Evolutionary conservation across 352 stramenopile species (phyloP).

Genomic region (Pythium aristosporum): DNA sequence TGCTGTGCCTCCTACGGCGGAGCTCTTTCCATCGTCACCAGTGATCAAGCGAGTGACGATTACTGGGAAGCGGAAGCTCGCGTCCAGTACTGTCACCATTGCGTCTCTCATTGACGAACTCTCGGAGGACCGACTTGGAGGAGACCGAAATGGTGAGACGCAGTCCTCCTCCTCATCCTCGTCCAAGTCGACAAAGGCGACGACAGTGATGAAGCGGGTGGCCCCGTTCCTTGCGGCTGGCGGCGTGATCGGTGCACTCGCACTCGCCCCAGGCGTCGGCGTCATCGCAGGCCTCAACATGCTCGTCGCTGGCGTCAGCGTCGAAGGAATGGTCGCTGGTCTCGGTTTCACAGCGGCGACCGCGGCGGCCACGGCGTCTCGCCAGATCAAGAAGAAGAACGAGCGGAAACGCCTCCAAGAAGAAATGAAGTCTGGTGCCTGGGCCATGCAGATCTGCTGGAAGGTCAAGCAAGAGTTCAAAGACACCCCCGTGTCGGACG

Average conservation of each 20-base stretch:
- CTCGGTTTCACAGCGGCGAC: slow-evolving; percentile 60
- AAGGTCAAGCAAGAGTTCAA: slow-evolving; percentile 52
- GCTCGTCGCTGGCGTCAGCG: slow-evolving; percentile 46
- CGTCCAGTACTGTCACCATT: slow-evolving; percentile 27
- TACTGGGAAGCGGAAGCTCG: slow-evolving; percentile 11
- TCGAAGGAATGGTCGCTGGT: slow-evolving; percentile 55
- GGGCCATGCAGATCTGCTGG: slow-evolving; percentile 75
- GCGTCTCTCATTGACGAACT: slow-evolving; percentile 32
- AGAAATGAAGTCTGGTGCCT: slow-evolving; percentile 45
- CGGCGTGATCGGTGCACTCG: slow-evolving; percentile 54
- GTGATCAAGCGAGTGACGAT: slow-evolving; percentile 19
- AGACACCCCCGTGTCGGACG: slow-evolving; percentile 39
- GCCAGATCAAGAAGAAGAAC: slow-evolving; percentile 48
- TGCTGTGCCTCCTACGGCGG: slow-evolving; percentile 1
- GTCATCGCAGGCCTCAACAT: slow-evolving; percentile 63
- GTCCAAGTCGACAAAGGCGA: slow-evolving; percentile 8
- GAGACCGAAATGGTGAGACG: not conserved
- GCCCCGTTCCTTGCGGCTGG: slow-evolving; percentile 58
- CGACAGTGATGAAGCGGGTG: slow-evolving; percentile 27
- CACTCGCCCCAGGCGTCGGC: slow-evolving; percentile 43
- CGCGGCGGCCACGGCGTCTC: slow-evolving; percentile 49
- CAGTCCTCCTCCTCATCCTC: slow-evolving; percentile 7
- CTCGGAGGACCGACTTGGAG: slow-evolving; percentile 10
- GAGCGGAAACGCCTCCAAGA: slow-evolving; percentile 37
- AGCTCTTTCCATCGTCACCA: slow-evolving; percentile 22